Base-by-base conservation (phyloP, 169 alveolate species). In the Cryptosporidium ubiquitum region DNA sequence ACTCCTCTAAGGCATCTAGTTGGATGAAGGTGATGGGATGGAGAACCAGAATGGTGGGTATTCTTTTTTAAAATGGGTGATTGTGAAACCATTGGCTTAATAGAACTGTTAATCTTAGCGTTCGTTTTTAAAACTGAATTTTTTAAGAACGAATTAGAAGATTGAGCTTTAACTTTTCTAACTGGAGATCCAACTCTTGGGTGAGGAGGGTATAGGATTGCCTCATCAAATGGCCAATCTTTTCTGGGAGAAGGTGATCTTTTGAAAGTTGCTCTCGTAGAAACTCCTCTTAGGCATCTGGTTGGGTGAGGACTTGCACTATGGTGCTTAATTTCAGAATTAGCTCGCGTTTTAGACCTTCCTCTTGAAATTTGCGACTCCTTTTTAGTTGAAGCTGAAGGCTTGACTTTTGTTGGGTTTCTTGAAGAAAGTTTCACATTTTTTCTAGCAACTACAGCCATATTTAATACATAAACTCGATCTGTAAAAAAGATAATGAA, bases 1-100 rank as follows among this genome's bases (percentile, higher is more conserved):
- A 79, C 89, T 23, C 89, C 89, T 64, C 89, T 79, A 10, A 79
- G 69, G 35, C 89, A 60, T 23, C 89, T 79, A 26, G 89, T 79
- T 35, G 89, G 89, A 42, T 79, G 89, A 33, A 33, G 73, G 39
- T 39, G 68, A 44, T 61, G 89, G 6, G 33, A 6, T 69, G 84
- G 84, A 0, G 70, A 23, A 26, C 29, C 70, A 33, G 85, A 18
- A 49, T 35, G 66, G 37, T 55, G 44, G 20, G 20, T n/a, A 14
- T 39, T 5, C 4, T 47, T 37, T 7, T 69, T 69, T n/a, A 40
- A 23, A 35, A 7, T 35, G 12, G 71, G 69, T 3, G n/a, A 47
- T 55, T 31, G 39, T 20, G 69, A 51, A 33, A 14, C 20, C 47
- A 26, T 47, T 70, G 69, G 26, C 10, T 47, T 44, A 47, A n/a